These are phyloP conservation scores for Ceratobasidium sp. DNA, from an alignment of 1,284 basidiomycete species.

Conservation along the genomic window DNA sequence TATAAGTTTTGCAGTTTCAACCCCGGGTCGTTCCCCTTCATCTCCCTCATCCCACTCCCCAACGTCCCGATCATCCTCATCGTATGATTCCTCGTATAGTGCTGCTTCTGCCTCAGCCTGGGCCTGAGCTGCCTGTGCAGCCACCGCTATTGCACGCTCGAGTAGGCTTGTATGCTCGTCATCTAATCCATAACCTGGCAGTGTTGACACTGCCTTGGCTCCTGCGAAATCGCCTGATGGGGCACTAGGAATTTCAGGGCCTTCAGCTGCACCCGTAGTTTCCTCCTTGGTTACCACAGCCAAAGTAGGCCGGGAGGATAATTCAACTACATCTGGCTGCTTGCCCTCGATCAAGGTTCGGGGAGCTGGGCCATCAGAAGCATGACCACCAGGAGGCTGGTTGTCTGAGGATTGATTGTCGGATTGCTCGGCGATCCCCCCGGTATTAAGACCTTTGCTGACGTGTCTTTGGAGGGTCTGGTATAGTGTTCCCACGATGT, in stretches of 20 bases:
- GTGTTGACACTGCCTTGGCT: background rate
- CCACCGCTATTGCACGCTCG: slow-evolving; percentile 42
- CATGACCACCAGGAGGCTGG: too few relatives aligned
- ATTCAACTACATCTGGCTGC: background rate
- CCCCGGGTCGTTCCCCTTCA: background rate
- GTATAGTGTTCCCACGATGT: slow-evolving; percentile 35
- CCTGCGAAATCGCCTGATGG: background rate
- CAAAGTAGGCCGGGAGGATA: background rate
- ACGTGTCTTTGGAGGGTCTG: slow-evolving; percentile 40
- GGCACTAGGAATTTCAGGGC: background rate
- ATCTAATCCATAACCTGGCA: slow-evolving; percentile 41
- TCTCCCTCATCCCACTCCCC: slow-evolving; percentile 29
- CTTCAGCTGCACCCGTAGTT: background rate
- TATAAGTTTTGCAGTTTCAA: slow-evolving; percentile 4
- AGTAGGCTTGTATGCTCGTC: slow-evolving; percentile 42
- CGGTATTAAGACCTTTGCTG: slow-evolving; percentile 15
- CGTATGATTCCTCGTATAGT: slow-evolving; percentile 33
- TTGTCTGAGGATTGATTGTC: background rate
- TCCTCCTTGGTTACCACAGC: background rate
- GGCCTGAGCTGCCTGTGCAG: slow-evolving; percentile 42
- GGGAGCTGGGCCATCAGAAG: background rate
- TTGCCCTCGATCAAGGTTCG: background rate
- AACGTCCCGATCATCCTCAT: slow-evolving; percentile 24
- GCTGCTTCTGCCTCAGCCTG: slow-evolving; percentile 44
- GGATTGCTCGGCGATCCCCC: background rate